These are phyloP conservation scores for Ophiostoma perfectum DNA, from an alignment of 2,329 filamentous ascomycete species.

Conservation along the genomic window DNA sequence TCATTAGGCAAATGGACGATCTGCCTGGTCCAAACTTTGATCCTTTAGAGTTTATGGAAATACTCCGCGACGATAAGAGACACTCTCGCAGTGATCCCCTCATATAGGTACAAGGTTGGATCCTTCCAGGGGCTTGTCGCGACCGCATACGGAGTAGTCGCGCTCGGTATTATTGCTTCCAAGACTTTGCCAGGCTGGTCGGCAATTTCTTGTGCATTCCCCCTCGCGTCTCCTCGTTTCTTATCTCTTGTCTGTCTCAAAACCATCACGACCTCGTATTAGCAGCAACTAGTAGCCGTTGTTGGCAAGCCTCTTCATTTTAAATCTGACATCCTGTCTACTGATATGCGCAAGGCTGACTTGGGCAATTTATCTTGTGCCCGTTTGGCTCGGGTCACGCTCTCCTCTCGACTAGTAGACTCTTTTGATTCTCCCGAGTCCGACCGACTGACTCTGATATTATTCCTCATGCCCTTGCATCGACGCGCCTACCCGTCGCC, in stretches of 20 bases:
- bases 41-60: neutral
- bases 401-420: neutral
- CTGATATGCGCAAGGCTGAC: neutral
- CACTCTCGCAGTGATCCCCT: neutral
- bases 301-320: neutral
- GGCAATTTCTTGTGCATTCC: neutral
- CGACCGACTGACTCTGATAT: neutral
- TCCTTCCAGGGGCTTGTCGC: neutral
- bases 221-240: neutral
- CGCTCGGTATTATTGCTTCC: constrained; percentile 4
- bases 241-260: neutral
- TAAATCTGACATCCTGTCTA: constrained; percentile 2
- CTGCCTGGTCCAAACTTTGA: neutral
- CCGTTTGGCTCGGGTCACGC: neutral
- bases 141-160: constrained; percentile 7
- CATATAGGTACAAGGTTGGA: neutral
- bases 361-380: neutral
- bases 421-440: neutral
- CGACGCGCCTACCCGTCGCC: neutral
- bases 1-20: neutral
- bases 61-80: constrained; percentile 3
- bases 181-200: constrained; percentile 2
- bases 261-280: constrained; percentile 7
- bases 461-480: neutral
- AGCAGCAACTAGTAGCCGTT: neutral